Conservation (phyloP, 2,329 filamentous ascomycete species). For the Neofusicoccum kwambonambiense region DNA sequence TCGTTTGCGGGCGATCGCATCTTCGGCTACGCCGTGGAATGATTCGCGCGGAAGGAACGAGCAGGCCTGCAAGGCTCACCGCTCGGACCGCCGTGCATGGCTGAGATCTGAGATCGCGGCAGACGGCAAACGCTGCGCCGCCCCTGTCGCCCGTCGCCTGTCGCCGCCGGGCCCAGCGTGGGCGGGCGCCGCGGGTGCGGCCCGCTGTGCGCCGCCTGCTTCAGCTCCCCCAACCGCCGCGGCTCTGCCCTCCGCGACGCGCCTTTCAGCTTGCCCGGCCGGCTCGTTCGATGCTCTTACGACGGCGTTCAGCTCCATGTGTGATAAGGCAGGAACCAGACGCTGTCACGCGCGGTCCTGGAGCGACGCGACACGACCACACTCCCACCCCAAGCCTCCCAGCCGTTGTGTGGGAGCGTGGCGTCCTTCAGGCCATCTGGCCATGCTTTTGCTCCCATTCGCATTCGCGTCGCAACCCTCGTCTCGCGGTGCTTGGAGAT, state of each 20-base stretch:
- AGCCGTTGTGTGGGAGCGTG: background rate
- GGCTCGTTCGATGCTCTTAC: slow-evolving; percentile 12
- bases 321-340: slow-evolving; percentile 6
- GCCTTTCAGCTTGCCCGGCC: background rate
- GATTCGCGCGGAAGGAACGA: slow-evolving; percentile 3
- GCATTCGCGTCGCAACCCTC: background rate
- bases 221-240: background rate
- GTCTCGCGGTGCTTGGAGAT: background rate
- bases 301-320: slow-evolving; percentile 2
- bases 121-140: background rate
- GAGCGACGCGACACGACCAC: slow-evolving; percentile 8
- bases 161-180: too few species aligned
- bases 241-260: background rate
- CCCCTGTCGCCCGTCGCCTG: background rate
- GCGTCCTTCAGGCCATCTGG: background rate
- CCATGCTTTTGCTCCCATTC: background rate
- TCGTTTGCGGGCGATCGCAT: background rate
- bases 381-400: background rate
- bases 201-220: background rate
- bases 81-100: slow-evolving; percentile 10
- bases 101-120: slow-evolving; percentile 12
- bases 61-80: slow-evolving; percentile 6
- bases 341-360: slow-evolving; percentile 3
- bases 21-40: slow-evolving; percentile 7
- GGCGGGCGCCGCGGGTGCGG: background rate